Percentiles rank a stretch among this genome's conserved stretches.
Conservation (phyloP, 805 yeast genomes). For the Cyberlindnera mrakii region DNA sequence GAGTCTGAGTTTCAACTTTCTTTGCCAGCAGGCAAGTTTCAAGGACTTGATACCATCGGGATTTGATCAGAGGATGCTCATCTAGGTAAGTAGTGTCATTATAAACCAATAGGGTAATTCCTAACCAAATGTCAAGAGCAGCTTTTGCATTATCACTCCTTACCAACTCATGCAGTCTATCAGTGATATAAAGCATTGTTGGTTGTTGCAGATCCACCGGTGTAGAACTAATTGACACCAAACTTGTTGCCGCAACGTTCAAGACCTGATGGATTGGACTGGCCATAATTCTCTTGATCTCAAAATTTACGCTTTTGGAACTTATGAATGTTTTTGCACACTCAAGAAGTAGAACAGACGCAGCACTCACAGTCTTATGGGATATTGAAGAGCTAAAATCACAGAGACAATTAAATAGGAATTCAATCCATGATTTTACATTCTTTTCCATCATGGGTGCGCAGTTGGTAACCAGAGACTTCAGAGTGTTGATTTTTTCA, state of each 20-base stretch:
- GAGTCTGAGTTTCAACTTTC: slow-evolving; percentile 1
- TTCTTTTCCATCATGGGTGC: slow-evolving; percentile 24
- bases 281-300: slow-evolving; percentile 5
- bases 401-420: slow-evolving; percentile 16
- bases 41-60: slow-evolving; percentile 6
- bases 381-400: slow-evolving; percentile 9
- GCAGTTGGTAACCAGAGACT: slow-evolving; percentile 11
- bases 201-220: slow-evolving; percentile 9
- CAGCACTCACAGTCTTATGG: slow-evolving; percentile 7
- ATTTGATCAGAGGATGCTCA: not conserved
- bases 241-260: slow-evolving; percentile 4
- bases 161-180: slow-evolving; percentile 4
- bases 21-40: not conserved
- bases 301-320: slow-evolving; percentile 17
- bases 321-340: slow-evolving; percentile 13
- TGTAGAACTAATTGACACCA: slow-evolving; percentile 6
- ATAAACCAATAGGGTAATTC: slow-evolving; percentile 13
- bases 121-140: slow-evolving; percentile 20
- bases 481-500: slow-evolving; percentile 20
- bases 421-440: slow-evolving; percentile 18
- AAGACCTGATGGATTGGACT: slow-evolving; percentile 8
- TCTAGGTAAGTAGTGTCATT: slow-evolving; percentile 4
- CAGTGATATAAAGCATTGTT: slow-evolving; percentile 4
- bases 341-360: slow-evolving; percentile 10
- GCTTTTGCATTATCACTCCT: slow-evolving; percentile 1